These are phyloP conservation scores for Bisporella sp. DNA, from an alignment of 2,329 filamentous ascomycete species.

Conservation along the genomic window DNA sequence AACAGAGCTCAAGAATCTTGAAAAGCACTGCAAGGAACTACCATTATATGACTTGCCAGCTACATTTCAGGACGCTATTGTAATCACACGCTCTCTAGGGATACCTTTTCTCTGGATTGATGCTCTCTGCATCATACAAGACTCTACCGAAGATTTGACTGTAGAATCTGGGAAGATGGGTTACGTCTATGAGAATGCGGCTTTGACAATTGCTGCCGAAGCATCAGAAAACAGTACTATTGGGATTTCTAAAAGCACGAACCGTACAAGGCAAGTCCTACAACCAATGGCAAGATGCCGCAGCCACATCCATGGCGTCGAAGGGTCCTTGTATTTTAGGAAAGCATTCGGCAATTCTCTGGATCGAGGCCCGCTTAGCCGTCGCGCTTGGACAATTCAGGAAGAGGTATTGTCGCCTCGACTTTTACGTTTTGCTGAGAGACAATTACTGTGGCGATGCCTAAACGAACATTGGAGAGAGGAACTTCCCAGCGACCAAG, in stretches of 20 bases:
- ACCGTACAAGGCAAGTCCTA: not conserved
- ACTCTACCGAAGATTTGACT: slow-evolving; percentile 2
- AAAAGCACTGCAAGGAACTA: not conserved
- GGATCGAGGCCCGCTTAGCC: too few relatives aligned
- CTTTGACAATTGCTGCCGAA: not conserved
- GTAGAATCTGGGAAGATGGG: slow-evolving; percentile 3
- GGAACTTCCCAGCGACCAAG: too few relatives aligned
- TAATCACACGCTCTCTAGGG: not conserved
- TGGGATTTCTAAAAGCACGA: not conserved
- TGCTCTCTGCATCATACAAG: too few relatives aligned
- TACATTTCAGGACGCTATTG: slow-evolving; percentile 1
- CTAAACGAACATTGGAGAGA: too few relatives aligned
- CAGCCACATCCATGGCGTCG: not conserved
- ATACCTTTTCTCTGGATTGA: too few relatives aligned
- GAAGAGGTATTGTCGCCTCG: too few relatives aligned
- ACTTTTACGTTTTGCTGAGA: too few relatives aligned
- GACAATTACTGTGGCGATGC: too few relatives aligned
- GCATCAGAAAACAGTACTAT: not conserved
- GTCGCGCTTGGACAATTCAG: too few relatives aligned
- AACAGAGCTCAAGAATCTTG: not conserved
- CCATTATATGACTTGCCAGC: not conserved
- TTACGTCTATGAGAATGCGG: slow-evolving; percentile 1
- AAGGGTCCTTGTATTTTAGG: not conserved
- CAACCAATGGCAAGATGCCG: not conserved
- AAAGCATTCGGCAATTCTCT: too few relatives aligned